A percentile compares a stretch with the other conserved stretches of the same genome.
Conservation (phyloP, 2,329 filamentous ascomycete species). For the Teratosphaeria viscida region DNA sequence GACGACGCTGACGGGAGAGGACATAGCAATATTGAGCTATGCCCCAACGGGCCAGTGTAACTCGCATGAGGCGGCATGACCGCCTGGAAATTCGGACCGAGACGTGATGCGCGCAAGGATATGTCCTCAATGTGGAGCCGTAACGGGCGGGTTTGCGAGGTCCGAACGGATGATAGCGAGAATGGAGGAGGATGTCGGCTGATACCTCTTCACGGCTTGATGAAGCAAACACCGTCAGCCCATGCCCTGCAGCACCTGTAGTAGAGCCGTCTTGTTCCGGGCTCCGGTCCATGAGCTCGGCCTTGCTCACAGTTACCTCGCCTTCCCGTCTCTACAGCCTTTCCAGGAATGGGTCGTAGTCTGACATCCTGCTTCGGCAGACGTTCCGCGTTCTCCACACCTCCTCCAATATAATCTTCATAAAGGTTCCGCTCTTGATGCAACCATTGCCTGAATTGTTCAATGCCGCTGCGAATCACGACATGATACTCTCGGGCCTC, state of each 20-base stretch:
- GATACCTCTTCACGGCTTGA: background rate
- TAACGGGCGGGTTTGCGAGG: background rate
- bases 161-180: background rate
- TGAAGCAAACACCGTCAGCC: background rate
- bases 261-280: background rate
- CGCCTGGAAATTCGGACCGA: background rate
- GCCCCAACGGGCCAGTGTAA: background rate
- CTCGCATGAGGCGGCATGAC: background rate
- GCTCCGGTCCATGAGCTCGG: background rate
- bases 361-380: too few species aligned
- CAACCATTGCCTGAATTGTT: too few species aligned
- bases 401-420: too few species aligned
- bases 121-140: background rate
- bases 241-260: background rate
- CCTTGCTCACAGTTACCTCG: background rate
- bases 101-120: background rate
- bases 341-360: background rate
- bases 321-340: background rate
- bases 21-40: background rate
- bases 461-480: too few species aligned
- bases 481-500: too few species aligned
- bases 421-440: too few species aligned
- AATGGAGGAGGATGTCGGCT: background rate
- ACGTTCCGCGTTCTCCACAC: too few species aligned
- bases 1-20: background rate